Conservation (phyloP, 108 stramenopile species). For the Nitzschia inconspicua region DNA sequence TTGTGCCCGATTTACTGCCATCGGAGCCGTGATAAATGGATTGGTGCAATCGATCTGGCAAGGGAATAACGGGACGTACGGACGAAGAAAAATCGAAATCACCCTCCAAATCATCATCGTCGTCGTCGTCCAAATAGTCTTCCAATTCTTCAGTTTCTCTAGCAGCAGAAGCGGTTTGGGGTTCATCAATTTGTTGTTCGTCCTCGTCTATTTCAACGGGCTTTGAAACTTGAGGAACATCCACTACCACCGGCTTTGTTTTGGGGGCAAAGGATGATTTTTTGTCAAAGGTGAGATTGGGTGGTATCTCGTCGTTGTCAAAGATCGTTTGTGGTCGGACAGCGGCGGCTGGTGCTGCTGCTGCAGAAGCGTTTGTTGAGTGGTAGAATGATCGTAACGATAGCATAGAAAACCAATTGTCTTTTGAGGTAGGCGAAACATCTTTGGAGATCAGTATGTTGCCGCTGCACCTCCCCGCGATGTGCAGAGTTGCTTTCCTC, state of each 20-base stretch:
- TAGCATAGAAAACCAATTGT: too few species aligned
- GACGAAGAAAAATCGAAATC: conserved; percentile 20
- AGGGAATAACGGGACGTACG: conserved; percentile 47
- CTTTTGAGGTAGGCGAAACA: too few species aligned
- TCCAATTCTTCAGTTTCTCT: conserved; percentile 6
- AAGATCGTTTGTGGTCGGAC: too few species aligned
- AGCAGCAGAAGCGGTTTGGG: neutral
- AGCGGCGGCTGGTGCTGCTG: too few species aligned
- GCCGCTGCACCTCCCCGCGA: too few species aligned
- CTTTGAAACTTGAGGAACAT: neutral
- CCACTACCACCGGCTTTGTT: neutral
- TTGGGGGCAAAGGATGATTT: conserved; percentile 50
- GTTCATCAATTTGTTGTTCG: conserved; percentile 2
- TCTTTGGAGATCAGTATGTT: too few species aligned
- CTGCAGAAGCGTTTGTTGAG: too few species aligned
- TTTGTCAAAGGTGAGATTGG: conserved; percentile 58
- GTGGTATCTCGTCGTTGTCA: too few species aligned
- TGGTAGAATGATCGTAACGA: too few species aligned
- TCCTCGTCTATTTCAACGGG: neutral
- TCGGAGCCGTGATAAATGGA: conserved; percentile 27
- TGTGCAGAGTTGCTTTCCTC: too few species aligned
- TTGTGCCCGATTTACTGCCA: conserved; percentile 44
- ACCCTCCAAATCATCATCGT: conserved; percentile 22
- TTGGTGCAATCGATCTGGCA: conserved; percentile 74
- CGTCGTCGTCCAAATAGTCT: conserved; percentile 7